Percentiles rank a stretch among this genome's conserved stretches.
Conservation (phyloP, 1,284 basidiomycete genomes). For the Mycosarcoma maydis region DNA sequence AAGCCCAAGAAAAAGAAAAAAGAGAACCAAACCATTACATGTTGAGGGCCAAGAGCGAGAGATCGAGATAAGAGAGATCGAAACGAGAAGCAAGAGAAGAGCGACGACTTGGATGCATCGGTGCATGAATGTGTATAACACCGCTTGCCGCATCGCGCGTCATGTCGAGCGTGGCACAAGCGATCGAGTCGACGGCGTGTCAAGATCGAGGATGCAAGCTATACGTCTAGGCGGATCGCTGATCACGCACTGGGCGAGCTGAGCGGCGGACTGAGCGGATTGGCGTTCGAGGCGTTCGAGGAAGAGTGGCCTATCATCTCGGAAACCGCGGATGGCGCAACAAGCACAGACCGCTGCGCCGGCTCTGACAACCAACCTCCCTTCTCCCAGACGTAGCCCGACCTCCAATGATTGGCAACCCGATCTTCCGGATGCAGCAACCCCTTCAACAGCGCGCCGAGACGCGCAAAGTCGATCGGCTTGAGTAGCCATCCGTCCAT, state of each 20-base stretch:
- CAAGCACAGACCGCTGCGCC: conserved; percentile 33
- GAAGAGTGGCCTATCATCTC: not conserved
- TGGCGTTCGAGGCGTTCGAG: no score
- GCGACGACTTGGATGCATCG: not conserved
- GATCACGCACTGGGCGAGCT: conserved; percentile 13
- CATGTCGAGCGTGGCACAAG: no score
- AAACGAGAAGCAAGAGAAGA: not conserved
- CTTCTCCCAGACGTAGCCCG: conserved; percentile 57
- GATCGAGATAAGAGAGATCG: not conserved
- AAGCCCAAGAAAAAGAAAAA: conserved; percentile 1
- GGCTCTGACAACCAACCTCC: conserved; percentile 61
- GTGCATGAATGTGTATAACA: conserved; percentile 21
- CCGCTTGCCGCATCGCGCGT: conserved; percentile 1
- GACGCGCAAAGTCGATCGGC: conserved; percentile 77
- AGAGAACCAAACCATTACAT: not conserved
- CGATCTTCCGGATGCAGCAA: conserved; percentile 49
- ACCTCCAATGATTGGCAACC: conserved; percentile 51
- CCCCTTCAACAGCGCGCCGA: conserved; percentile 52
- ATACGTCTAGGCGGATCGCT: no score
- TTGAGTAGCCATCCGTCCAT: conserved; percentile 89
- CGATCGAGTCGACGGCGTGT: no score
- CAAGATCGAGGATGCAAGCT: no score
- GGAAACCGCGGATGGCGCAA: conserved; percentile 15
- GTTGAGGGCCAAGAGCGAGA: conserved; percentile 2
- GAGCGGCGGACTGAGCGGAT: conserved; percentile 7